Base-by-base conservation (phyloP, 805 yeast species). In the Martiniozyma abietophila region DNA sequence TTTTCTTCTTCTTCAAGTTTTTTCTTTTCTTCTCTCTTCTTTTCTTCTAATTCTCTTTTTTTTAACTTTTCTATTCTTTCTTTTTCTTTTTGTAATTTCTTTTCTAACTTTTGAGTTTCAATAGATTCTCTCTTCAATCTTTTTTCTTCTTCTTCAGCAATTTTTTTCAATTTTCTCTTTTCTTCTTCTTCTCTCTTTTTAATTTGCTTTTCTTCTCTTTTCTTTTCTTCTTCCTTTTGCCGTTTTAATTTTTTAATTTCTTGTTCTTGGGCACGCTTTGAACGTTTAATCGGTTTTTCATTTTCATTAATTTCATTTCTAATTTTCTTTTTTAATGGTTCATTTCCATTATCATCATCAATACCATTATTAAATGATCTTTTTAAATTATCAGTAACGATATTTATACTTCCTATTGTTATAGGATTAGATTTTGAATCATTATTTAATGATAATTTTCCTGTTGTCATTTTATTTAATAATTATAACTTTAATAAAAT, bases 1-100 rank as follows among this genome's bases (percentile, higher is more conserved):
- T 56, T 41, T 49, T 48, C 39, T 42, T 46, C 18, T 47, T 48
- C 34, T 54, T 55, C 20, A 6, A 44, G 34, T 26, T 48, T 46
- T 25, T 32, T 45, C 34, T 53, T 44, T 35, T 53, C 32, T 34
- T 39, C 51, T 45, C 36, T 54, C 31, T 43, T 32, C 35, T 37
- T 38, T 29, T 42, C 40, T 34, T 46, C 53, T 3, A 40, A 41
- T 27, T 52, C 55, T 20, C 32, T 48, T 31, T 52, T 51, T n/a
- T 32, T 35, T 21, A 50, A 45, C 23, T 51, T 61, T 12, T 23
- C 31, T 9, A 27, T 49, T 54, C 18, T 63, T 32, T 25, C 47
- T 42, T 15, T 69, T 32, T 45, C 51, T 10, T 41, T 39, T 29
- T 31, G 36, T 18, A 35, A 43, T 18, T 36, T 49, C 35, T 46